Evolutionary conservation across 768 basidiomycete species (phyloP), one percentile per base, ranked within the genome.

Genomic region (Mycena floridula): DNA sequence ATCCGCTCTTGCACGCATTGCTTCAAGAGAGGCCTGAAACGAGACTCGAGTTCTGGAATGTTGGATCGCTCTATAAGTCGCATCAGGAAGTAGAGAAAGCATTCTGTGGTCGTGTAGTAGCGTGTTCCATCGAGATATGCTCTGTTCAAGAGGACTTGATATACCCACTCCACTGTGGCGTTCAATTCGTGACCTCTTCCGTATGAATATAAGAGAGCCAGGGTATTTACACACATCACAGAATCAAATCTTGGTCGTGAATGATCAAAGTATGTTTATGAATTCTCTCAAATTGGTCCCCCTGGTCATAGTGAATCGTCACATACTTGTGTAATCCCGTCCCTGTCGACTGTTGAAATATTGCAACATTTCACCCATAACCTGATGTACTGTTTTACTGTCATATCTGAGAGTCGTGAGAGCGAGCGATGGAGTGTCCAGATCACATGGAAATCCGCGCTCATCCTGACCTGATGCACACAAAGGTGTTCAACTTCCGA

Each of bases 311-410:
- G n/a, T n/a, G n/a, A n/a, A n/a, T n/a, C n/a, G n/a, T n/a, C n/a
- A 36, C 57, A 37, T 52, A 68, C 74, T 61, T 72, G 66, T 25
- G 75, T 63, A 43, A 81, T 79, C 16, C 74, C 75, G 47, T 81
- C 76, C 7, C 59, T 51, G 42, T 73, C 67, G n/a, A n/a, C n/a
- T n/a, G 42, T 74, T 67, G 7, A 67, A 51, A 46, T 74, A 75
- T 26, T 70, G 56, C 3, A 81, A 65, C 70, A 81, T 81, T 45
- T 81, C 75, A 51, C 79, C 70, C 67, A 82, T 72, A 7, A 80
- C 64, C 2, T 67, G 65, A 26, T 60, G 55, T 2, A 66, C 63
- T 8, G 68, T 51, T 11, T 54, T 57, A 20, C 59, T 57, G 30
- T 62, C 59, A 11, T 54, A 55, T 46, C 59, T 46, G 22, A 67